These are phyloP conservation scores for Microbotryomycetes sp. DNA, from an alignment of 1,284 basidiomycete species.

Conservation along the genomic window DNA sequence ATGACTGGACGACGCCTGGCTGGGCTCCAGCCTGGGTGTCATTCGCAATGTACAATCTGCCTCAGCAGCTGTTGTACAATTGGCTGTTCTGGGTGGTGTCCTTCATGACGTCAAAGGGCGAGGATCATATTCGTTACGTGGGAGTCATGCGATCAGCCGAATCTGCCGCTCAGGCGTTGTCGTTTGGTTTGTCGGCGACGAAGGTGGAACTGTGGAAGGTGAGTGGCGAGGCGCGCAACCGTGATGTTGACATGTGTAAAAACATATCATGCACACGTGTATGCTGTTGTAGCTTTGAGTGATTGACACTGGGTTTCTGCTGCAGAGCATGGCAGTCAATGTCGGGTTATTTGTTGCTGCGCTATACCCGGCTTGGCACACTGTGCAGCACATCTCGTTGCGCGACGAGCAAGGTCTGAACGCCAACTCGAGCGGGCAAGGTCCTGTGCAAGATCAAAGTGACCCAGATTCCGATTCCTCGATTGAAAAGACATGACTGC, in stretches of 20 bases:
- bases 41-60: background rate
- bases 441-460: too few relatives aligned
- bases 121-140: background rate
- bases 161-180: background rate
- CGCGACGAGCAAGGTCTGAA: background rate
- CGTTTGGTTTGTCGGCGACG: background rate
- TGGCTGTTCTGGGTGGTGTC: conserved; percentile 1
- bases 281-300: too few relatives aligned
- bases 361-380: background rate
- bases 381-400: background rate
- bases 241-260: background rate
- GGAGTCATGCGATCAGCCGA: background rate
- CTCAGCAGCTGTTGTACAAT: background rate
- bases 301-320: too few relatives aligned
- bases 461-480: too few relatives aligned
- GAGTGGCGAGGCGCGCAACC: background rate
- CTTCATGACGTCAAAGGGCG: background rate
- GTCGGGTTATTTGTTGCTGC: background rate
- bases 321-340: background rate
- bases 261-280: too few relatives aligned
- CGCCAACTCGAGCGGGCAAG: too few relatives aligned
- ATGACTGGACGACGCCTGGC: background rate
- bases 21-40: background rate
- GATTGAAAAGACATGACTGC: too few relatives aligned
- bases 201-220: background rate